Conservation (phyloP, 345 rosid species). For the Acer negundo region DNA sequence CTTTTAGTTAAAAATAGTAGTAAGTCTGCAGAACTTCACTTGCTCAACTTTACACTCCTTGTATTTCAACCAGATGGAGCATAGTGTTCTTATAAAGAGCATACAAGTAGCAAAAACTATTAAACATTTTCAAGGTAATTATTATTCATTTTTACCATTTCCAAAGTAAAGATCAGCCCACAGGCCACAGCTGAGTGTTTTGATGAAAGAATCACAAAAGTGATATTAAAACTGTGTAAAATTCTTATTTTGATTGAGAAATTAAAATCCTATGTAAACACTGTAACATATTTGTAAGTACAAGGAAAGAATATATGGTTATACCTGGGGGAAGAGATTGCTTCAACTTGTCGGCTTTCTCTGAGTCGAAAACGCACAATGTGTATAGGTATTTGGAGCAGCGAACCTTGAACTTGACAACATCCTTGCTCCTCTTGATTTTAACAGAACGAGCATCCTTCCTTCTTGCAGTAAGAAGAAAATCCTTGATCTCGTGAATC, state of each 20-base stretch:
- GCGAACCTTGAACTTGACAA: slow-evolving; percentile 67
- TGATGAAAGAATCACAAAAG: background rate
- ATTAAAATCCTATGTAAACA: background rate
- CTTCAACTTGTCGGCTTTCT: slow-evolving; percentile 72
- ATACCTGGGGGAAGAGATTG: slow-evolving; percentile 71
- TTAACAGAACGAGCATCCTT: slow-evolving; percentile 73
- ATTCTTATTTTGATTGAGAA: too few relatives aligned
- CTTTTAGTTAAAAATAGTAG: too few relatives aligned
- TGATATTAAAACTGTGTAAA: background rate
- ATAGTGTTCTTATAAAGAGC: background rate
- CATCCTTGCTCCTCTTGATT: slow-evolving; percentile 66
- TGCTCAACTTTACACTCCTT: background rate
- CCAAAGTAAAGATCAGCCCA: background rate
- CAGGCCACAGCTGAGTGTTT: background rate
- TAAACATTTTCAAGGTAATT: background rate
- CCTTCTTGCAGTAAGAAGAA: slow-evolving; percentile 69
- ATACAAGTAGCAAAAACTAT: background rate
- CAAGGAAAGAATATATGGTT: too few relatives aligned
- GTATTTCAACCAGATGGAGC: background rate
- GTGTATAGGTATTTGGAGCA: slow-evolving; percentile 71
- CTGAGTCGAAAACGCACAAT: slow-evolving; percentile 56
- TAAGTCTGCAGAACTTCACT: background rate
- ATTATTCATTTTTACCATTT: background rate
- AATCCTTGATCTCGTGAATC: slow-evolving; percentile 68
- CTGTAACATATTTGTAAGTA: too few relatives aligned